Percentiles rank a stretch among this genome's conserved stretches.
These are phyloP conservation scores for Fusarium guadeloupense DNA, from an alignment of 2,329 filamentous ascomycete species.

Conservation along the genomic window DNA sequence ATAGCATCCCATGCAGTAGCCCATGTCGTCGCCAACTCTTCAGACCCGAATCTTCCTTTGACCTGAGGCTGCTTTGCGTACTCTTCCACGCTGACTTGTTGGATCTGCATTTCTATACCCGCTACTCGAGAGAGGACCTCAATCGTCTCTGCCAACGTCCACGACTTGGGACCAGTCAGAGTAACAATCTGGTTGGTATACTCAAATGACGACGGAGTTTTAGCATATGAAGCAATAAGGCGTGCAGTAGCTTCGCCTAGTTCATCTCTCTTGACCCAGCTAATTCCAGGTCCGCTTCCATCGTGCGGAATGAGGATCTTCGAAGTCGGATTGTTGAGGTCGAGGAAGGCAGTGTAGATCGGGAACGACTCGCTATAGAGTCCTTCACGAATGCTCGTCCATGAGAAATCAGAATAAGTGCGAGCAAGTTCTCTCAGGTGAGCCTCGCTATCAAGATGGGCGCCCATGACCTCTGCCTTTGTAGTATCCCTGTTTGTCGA, in stretches of 20 bases:
- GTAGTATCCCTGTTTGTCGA: background rate
- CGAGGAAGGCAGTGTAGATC: conserved; percentile 29
- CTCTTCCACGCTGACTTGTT: conserved; percentile 21
- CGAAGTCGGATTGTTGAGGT: background rate
- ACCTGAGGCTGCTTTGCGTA: conserved; percentile 18
- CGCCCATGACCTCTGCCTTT: conserved; percentile 25
- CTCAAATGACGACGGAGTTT: background rate
- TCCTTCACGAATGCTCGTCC: conserved; percentile 30
- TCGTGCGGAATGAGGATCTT: conserved; percentile 22
- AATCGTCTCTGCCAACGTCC: conserved; percentile 10
- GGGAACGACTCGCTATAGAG: conserved; percentile 33
- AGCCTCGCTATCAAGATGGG: conserved; percentile 29
- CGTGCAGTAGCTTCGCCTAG: conserved; percentile 27
- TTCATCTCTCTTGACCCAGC: conserved; percentile 35
- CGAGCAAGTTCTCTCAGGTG: background rate
- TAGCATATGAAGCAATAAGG: conserved; percentile 11
- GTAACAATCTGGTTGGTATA: conserved; percentile 18
- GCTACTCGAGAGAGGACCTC: background rate
- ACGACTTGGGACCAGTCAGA: conserved; percentile 7
- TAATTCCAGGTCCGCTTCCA: conserved; percentile 16
- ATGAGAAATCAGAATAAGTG: background rate
- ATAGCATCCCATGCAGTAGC: conserved; percentile 35
- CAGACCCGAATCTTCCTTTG: conserved; percentile 1
- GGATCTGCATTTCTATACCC: background rate
- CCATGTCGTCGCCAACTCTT: conserved; percentile 14